phyloP scores from a whole-genome alignment of 331 rosid species.

The Arachis monticola region DNA sequence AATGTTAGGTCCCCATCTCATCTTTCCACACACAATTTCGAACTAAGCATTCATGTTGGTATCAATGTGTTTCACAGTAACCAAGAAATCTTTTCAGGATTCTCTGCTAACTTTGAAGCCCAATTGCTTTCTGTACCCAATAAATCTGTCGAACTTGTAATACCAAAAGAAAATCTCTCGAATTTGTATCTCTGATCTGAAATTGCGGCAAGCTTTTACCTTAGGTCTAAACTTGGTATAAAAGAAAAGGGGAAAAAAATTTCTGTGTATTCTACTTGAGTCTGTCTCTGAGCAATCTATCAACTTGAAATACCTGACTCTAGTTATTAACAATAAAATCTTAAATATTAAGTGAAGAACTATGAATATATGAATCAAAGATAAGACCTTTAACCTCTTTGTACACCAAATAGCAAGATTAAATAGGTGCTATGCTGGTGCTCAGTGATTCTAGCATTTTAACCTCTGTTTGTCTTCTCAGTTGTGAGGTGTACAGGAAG shows the following conservation, averaged over 20 bases:
- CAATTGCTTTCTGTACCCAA: not conserved
- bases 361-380: slow-evolving; percentile 2
- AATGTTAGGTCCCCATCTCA: slow-evolving; percentile 40
- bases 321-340: slow-evolving; percentile 16
- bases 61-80: not conserved
- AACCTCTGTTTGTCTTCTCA: not conserved
- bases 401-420: slow-evolving; percentile 4
- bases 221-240: too few species aligned
- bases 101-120: not conserved
- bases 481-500: slow-evolving; percentile 11
- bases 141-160: not conserved
- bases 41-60: slow-evolving; percentile 5
- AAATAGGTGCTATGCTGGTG: not conserved
- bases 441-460: not conserved
- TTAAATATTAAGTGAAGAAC: slow-evolving; percentile 17
- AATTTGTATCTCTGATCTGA: too few species aligned
- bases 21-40: slow-evolving; percentile 8
- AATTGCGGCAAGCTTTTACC: too few species aligned
- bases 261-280: not conserved
- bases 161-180: too few species aligned
- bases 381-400: not conserved
- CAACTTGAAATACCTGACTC: slow-evolving; percentile 7
- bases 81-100: not conserved
- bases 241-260: too few species aligned
- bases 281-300: not conserved